Evolutionary conservation across 306 rosid species (phyloP).

Genomic region (cucumber (Cucumis sativus)): Cucumber_9930_V3 NC_026656.2:17466001-17466500

Average conservation of each 20-base stretch:
- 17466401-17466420: slow-evolving; percentile 67
- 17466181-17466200: slow-evolving; percentile 66
- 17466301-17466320: slow-evolving; percentile 73
- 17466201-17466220: slow-evolving; percentile 64
- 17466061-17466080: slow-evolving; percentile 84
- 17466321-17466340: slow-evolving; percentile 89
- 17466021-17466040: slow-evolving; percentile 67
- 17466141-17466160: slow-evolving; percentile 66
- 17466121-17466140: slow-evolving; percentile 37
- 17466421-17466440: slow-evolving; percentile 77
- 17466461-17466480: slow-evolving; percentile 44
- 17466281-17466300: slow-evolving; percentile 56
- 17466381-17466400: slow-evolving; percentile 70
- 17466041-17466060: slow-evolving; percentile 59
- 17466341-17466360: slow-evolving; percentile 31
- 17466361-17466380: slow-evolving; percentile 56
- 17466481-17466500: slow-evolving; percentile 65
- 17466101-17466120: slow-evolving; percentile 58
- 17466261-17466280: slow-evolving; percentile 59
- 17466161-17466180: slow-evolving; percentile 49
- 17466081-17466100: slow-evolving; percentile 66
- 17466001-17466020: slow-evolving; percentile 95
- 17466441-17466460: slow-evolving; percentile 75
- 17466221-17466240: slow-evolving; percentile 49
- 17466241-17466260: slow-evolving; percentile 43